phyloP scores from a whole-genome alignment of 441 rosid genomes.

The Populus hybrid region DNA sequence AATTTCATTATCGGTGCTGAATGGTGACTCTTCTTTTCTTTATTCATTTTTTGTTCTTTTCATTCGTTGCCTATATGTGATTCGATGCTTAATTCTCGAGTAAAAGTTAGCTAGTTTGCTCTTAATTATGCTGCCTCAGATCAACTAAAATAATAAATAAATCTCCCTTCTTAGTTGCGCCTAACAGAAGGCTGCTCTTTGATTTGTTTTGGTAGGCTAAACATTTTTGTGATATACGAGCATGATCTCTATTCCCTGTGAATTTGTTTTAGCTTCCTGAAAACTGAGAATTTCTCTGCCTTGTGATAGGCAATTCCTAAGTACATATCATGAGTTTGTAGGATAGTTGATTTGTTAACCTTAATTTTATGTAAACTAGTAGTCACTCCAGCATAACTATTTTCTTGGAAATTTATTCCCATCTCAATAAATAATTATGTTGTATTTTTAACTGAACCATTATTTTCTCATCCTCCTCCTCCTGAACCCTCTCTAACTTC shows the following conservation, averaged over 20 bases:
- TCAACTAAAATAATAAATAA: not conserved
- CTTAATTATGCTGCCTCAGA: not conserved
- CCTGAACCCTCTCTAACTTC: too few species aligned
- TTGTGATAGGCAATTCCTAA: not conserved
- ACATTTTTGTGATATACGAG: not conserved
- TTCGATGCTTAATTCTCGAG: not conserved
- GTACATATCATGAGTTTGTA: not conserved
- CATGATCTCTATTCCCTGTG: conserved; percentile 4
- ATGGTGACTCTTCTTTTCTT: not conserved
- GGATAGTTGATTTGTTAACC: not conserved
- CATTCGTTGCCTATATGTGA: conserved; percentile 4
- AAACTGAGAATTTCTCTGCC: not conserved
- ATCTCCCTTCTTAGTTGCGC: not conserved
- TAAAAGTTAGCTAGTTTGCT: not conserved
- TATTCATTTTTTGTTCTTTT: not conserved
- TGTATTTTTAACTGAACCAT: too few species aligned
- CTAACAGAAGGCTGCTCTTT: not conserved
- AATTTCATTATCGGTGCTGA: conserved; percentile 1
- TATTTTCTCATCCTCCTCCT: too few species aligned
- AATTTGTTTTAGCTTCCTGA: not conserved
- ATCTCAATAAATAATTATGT: too few species aligned
- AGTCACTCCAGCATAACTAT: too few species aligned
- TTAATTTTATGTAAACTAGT: too few species aligned
- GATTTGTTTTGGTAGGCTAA: not conserved
- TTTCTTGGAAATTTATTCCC: too few species aligned